Percentiles rank a stretch among this genome's conserved stretches.
Evolutionary conservation across 495 filamentous ascomycete species (phyloP).

Genomic region (Podospora pseudopauciseta): DNA sequence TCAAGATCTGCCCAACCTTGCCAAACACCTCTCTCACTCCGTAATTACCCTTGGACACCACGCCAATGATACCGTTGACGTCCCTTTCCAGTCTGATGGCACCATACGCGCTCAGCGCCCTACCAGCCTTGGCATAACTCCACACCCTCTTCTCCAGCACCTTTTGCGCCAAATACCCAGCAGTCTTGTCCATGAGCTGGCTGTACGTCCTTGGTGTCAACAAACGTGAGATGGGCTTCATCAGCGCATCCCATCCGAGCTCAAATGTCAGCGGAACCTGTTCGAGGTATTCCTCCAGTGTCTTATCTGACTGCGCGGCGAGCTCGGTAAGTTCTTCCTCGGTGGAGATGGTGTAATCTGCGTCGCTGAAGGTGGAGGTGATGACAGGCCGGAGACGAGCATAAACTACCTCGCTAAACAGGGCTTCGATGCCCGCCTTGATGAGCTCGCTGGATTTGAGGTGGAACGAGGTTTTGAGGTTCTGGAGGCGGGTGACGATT

Average conservation of each 20-base stretch:
- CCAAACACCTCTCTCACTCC: constrained; percentile 75
- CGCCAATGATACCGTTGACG: constrained; percentile 70
- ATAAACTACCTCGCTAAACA: constrained; percentile 86
- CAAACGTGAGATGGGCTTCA: constrained; percentile 77
- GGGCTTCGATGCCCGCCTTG: constrained; percentile 72
- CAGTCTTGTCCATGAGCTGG: constrained; percentile 65
- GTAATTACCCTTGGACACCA: constrained; percentile 75
- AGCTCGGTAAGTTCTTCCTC: constrained; percentile 48
- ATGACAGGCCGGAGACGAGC: constrained; percentile 80
- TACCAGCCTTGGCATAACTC: constrained; percentile 59
- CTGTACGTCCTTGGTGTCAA: constrained; percentile 68
- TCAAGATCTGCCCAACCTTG: constrained; percentile 75
- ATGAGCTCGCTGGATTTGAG: constrained; percentile 76
- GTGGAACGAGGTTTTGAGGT: constrained; percentile 66
- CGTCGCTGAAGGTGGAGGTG: constrained; percentile 83
- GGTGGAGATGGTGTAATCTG: constrained; percentile 65
- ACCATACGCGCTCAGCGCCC: constrained; percentile 76
- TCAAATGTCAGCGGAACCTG: constrained; percentile 73
- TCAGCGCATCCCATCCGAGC: constrained; percentile 76
- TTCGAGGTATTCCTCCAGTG: constrained; percentile 50
- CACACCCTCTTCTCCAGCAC: constrained; percentile 89
- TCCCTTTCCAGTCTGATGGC: constrained; percentile 87
- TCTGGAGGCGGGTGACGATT: constrained; percentile 62
- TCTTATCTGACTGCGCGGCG: constrained; percentile 47
- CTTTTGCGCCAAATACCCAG: constrained; percentile 59